These are phyloP conservation scores for Cryptococcus sp. DNA, from an alignment of 1,284 basidiomycete species.

Conservation along the genomic window DNA sequence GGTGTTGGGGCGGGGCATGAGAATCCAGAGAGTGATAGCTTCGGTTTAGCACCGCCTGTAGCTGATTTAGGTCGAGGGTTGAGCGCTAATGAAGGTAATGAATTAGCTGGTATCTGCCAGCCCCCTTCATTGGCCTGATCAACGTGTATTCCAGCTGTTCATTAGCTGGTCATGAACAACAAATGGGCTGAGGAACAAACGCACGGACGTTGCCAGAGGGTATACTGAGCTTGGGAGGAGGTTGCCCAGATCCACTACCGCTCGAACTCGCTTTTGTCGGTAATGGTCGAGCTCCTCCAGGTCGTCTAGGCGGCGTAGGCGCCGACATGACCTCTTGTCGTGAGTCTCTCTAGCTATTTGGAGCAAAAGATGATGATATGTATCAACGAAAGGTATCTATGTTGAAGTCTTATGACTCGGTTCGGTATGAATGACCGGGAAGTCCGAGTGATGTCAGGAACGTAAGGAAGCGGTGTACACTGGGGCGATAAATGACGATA, in stretches of 20 bases:
- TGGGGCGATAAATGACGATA: not conserved
- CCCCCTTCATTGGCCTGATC: constrained; percentile 43
- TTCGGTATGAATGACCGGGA: not conserved
- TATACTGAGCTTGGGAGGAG: constrained; percentile 36
- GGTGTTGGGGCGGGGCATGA: constrained; percentile 12
- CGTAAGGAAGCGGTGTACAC: not conserved
- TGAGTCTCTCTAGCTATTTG: not conserved
- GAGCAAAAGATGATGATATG: not conserved
- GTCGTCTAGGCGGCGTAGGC: constrained; percentile 15
- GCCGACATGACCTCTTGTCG: constrained; percentile 8
- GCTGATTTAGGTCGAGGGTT: constrained; percentile 12
- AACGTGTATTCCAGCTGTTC: constrained; percentile 41
- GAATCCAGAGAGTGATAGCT: constrained; percentile 27
- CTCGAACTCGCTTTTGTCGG: constrained; percentile 8
- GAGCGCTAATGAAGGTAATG: constrained; percentile 31
- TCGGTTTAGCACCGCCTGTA: constrained; percentile 28
- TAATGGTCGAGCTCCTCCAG: constrained; percentile 29
- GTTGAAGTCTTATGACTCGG: not conserved
- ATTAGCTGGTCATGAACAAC: not conserved
- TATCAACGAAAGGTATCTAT: not conserved
- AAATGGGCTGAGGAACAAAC: constrained; percentile 9
- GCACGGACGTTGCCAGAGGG: constrained; percentile 47
- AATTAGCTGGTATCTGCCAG: constrained; percentile 34
- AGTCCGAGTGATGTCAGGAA: not conserved
- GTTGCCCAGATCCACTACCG: not conserved